phyloP scores from a whole-genome alignment of 2,329 filamentous ascomycete species.

The Emmonsia crescens region DNA sequence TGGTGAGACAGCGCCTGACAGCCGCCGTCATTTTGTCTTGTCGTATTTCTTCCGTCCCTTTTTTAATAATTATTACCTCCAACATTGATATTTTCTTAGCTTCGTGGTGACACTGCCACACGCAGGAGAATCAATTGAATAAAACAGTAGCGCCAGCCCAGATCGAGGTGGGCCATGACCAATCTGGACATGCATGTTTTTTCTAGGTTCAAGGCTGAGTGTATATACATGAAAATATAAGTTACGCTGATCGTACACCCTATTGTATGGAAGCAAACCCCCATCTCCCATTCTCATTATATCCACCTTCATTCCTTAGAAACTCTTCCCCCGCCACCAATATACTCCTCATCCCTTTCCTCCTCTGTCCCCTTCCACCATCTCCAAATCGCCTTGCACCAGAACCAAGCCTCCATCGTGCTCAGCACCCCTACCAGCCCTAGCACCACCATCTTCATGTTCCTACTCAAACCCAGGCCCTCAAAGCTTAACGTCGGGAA shows the following conservation, averaged over 20 bases:
- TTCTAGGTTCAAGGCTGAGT: too few relatives aligned
- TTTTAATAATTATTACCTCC: too few relatives aligned
- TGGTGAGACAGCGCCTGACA: too few relatives aligned
- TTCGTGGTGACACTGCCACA: too few relatives aligned
- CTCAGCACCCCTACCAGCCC: constrained; percentile 13
- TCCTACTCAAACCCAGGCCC: constrained; percentile 14
- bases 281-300: neutral
- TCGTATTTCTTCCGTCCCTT: too few relatives aligned
- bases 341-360: neutral
- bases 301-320: neutral
- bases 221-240: too few relatives aligned
- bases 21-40: too few relatives aligned
- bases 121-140: too few relatives aligned
- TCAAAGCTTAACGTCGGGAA: constrained; percentile 6
- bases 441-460: constrained; percentile 16
- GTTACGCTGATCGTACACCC: neutral
- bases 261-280: neutral
- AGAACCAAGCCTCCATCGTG: constrained; percentile 18
- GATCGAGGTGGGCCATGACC: too few relatives aligned
- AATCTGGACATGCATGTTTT: too few relatives aligned
- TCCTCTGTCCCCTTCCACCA: neutral
- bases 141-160: too few relatives aligned
- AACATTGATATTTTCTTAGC: too few relatives aligned
- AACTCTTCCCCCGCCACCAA: neutral
- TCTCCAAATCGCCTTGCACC: constrained; percentile 14